Percentiles rank a stretch among this genome's conserved stretches.
phyloP scores from a whole-genome alignment of 192 early-diverging fungal species.

The Podila epigama region DNA sequence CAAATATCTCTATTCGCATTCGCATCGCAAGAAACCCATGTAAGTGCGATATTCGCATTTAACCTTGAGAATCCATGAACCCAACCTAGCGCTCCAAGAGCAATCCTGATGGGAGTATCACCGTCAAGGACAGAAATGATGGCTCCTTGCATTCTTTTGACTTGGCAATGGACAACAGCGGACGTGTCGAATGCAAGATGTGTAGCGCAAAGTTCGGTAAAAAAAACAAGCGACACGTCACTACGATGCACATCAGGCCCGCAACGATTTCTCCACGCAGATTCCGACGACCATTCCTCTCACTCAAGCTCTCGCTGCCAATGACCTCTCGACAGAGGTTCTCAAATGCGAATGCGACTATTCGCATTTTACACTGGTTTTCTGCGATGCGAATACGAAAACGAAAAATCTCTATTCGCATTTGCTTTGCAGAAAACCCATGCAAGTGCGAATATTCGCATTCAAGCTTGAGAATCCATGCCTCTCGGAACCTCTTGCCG shows the following conservation, averaged over 20 bases:
- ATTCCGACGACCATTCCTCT: neutral
- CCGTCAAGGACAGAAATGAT: conserved; percentile 5
- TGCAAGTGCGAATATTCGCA: too few species aligned
- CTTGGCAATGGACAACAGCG: neutral
- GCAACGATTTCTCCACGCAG: neutral
- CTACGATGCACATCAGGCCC: conserved; percentile 4
- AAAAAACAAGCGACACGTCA: conserved; percentile 11
- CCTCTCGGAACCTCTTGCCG: neutral
- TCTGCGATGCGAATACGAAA: too few species aligned
- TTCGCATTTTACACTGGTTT: too few species aligned
- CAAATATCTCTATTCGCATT: too few species aligned
- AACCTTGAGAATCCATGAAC: too few species aligned
- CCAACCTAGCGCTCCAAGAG: conserved; percentile 14
- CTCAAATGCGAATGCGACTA: too few species aligned
- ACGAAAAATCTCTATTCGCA: too few species aligned
- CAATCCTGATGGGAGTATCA: conserved; percentile 1
- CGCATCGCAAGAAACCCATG: too few species aligned
- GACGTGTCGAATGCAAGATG: conserved; percentile 3
- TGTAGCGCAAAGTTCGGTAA: conserved; percentile 1
- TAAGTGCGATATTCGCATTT: too few species aligned
- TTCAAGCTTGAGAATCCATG: too few species aligned
- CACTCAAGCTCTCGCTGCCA: neutral
- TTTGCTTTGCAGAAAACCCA: too few species aligned
- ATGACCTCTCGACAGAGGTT: neutral
- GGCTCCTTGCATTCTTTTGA: conserved; percentile 1